Base-by-base conservation (phyloP, 768 basidiomycete species). In the Mrakia gelida region DNA sequence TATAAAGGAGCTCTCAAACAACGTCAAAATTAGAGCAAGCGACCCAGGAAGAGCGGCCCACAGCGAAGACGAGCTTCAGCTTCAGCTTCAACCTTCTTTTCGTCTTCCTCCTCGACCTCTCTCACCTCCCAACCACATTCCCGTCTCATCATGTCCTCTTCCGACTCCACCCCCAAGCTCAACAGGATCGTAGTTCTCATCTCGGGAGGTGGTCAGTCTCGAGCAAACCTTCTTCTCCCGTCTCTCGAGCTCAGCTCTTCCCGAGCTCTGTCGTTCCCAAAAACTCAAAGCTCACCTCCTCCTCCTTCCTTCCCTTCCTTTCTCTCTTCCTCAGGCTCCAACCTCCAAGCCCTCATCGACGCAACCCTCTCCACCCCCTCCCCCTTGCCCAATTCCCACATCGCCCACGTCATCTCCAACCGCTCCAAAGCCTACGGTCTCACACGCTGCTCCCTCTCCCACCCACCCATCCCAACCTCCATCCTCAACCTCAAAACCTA, bases 281-380 rank as follows among this genome's bases (percentile, higher is more conserved):
- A 32, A 65, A 18, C 9, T 49, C 26, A 10, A 18, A 67, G 38
- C 65, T 41, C 67, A 41, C 26, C 45, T 52, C n/a, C 26, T n/a
- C 61, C 52, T 43, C 71, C 80, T 32, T 56, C 23, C 34, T 38
- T 72, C 28, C n/a, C 38, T 16, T 32, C 32, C 54, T 41, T 67
- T 41, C n/a, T 41, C 30, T 9, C 49, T 73, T 28, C 71, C 6
- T n/a, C 81, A 98, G 96, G 97, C 61, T 92, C 92, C 32, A 99
- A 99, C 85, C 90, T 99, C 16, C 95, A 98, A 85, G 96, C 97
- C 1, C 89, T 98, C 79, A 92, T 99, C 81, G 92, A 98, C 85
- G 93, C 95, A 18, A 72, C 73, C 54, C 23, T 45, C 65, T 61
- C 73, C 4, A 34, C 52, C 11, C 72, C 72, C 4, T 86, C 89